A percentile compares a stretch with the other conserved stretches of the same genome.
phyloP scores from a whole-genome alignment of 2,329 filamentous ascomycete species.

The Lachnellula arida region DNA sequence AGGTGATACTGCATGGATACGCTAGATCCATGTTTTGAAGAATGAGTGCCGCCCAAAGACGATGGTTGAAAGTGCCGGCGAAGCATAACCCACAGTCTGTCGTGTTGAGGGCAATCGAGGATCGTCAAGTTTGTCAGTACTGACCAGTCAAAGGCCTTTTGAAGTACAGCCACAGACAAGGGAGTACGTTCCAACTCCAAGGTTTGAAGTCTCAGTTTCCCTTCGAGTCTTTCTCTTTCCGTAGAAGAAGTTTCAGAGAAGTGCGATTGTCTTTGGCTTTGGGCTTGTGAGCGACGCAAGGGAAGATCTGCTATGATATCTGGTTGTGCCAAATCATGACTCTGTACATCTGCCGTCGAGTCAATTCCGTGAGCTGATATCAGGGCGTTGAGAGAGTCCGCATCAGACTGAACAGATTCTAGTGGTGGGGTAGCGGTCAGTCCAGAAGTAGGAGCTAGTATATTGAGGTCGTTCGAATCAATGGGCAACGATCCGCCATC shows the following conservation, averaged over 20 bases:
- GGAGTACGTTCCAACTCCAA: slow-evolving; percentile 72
- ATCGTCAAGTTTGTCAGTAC: slow-evolving; percentile 67
- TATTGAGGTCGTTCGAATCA: slow-evolving; percentile 14
- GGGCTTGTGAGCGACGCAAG: slow-evolving; percentile 23
- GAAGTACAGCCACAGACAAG: slow-evolving; percentile 66
- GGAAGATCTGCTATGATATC: slow-evolving; percentile 16
- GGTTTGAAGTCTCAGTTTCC: slow-evolving; percentile 61
- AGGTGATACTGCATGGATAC: slow-evolving; percentile 52
- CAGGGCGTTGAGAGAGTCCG: slow-evolving; percentile 25
- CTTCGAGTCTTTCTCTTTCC: slow-evolving; percentile 42
- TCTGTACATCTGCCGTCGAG: slow-evolving; percentile 2
- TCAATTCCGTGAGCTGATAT: slow-evolving; percentile 24
- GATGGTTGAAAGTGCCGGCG: slow-evolving; percentile 54
- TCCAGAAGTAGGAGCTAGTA: slow-evolving; percentile 7
- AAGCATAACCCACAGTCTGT: slow-evolving; percentile 70
- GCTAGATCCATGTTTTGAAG: slow-evolving; percentile 28
- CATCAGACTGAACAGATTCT: slow-evolving; percentile 22
- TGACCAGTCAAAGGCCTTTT: slow-evolving; percentile 70
- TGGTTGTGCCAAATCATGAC: slow-evolving; percentile 4
- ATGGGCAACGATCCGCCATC: slow-evolving; percentile 7
- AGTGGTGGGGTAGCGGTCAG: not conserved
- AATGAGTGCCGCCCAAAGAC: slow-evolving; percentile 20
- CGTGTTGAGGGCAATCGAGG: slow-evolving; percentile 67
- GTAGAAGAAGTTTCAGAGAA: slow-evolving; percentile 22
- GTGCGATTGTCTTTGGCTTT: slow-evolving; percentile 21